Conservation (phyloP, 305 asterid genomes). For the Rubia occidens region DNA sequence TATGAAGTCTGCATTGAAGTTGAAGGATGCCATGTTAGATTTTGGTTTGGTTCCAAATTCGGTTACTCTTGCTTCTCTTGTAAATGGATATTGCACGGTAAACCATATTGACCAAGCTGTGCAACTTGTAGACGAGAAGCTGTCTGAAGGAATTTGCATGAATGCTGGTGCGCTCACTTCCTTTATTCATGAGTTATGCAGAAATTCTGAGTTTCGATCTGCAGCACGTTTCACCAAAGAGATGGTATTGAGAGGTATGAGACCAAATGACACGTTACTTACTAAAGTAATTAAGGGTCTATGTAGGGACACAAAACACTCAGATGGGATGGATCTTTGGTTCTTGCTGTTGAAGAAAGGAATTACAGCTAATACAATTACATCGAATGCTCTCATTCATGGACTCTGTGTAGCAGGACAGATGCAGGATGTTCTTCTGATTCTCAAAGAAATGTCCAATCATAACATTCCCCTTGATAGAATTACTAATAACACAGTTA, state of each 20-base stretch:
- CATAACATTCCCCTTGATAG: constrained; percentile 39
- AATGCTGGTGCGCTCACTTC: constrained; percentile 44
- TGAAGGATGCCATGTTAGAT: constrained; percentile 55
- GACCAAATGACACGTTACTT: constrained; percentile 55
- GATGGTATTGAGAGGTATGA: constrained; percentile 46
- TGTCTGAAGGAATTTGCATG: constrained; percentile 37
- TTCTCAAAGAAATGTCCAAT: constrained; percentile 44
- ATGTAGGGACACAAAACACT: constrained; percentile 53
- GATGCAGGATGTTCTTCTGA: constrained; percentile 39
- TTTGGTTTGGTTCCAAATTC: constrained; percentile 47
- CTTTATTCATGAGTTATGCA: constrained; percentile 44
- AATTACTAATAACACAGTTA: constrained; percentile 59
- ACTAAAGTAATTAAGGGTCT: constrained; percentile 62
- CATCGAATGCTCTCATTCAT: constrained; percentile 72
- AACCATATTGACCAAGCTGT: constrained; percentile 51
- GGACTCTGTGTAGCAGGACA: constrained; percentile 60
- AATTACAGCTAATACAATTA: constrained; percentile 42
- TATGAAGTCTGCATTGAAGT: constrained; percentile 36
- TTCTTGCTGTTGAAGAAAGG: constrained; percentile 43
- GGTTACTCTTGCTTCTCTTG: constrained; percentile 49
- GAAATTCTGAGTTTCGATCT: constrained; percentile 33
- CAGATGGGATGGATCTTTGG: constrained; percentile 60
- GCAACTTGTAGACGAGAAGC: constrained; percentile 47
- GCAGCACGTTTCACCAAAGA: constrained; percentile 44
- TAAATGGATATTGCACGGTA: constrained; percentile 53